Base-by-base conservation (phyloP, 1,284 basidiomycete species). In the Naganishia albida region DNA sequence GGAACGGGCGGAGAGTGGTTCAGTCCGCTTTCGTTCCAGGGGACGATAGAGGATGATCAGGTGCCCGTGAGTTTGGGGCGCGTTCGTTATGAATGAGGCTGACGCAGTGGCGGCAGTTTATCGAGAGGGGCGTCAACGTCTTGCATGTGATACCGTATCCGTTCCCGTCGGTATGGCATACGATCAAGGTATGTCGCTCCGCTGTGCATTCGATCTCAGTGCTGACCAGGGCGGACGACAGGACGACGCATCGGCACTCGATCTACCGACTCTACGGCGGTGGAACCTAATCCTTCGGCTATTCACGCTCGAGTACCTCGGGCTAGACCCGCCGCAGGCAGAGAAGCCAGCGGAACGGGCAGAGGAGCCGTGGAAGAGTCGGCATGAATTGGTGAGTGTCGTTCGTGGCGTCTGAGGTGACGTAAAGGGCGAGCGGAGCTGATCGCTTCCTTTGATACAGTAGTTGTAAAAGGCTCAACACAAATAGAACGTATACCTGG, bases 151-250 rank as follows among this genome's bases (percentile, higher is more conserved):
- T 99, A 67, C 81, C 94, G 0, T 85, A 85, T 48, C 93, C 91
- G 0, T 99, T 99, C 76, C 96, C 96, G 0, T 68, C 57, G 1
- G 93, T 96, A 7, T 98, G 95, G 96, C 96, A 98, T 78, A 88
- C 84, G 16, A 75, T 93, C 30, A 75, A 74, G 64, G 91, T 91
- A 70, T 72, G 85, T 74, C n/a, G 15, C 13, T n/a, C 38, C 44
- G 23, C 25, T 23, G 6, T 12, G 20, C 1, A 18, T 3, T 44
- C 63, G 28, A 44, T 16, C 3, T 34, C 10, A 34, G 34, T 28
- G 7, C 30, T 30, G 15, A 26, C 18, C 8, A 7, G 8, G 18
- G n/a, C 6, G 13, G 1, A 15, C 4, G 25, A 4, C 71, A 93
- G 90, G 96, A 99, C 79, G 89, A 99, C 77, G 89, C 86, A 1